Percentiles rank a stretch among this genome's conserved stretches.
These are phyloP conservation scores for Alternaria dauci DNA, from an alignment of 2,329 filamentous ascomycete genomes.

Conservation along the genomic window DNA sequence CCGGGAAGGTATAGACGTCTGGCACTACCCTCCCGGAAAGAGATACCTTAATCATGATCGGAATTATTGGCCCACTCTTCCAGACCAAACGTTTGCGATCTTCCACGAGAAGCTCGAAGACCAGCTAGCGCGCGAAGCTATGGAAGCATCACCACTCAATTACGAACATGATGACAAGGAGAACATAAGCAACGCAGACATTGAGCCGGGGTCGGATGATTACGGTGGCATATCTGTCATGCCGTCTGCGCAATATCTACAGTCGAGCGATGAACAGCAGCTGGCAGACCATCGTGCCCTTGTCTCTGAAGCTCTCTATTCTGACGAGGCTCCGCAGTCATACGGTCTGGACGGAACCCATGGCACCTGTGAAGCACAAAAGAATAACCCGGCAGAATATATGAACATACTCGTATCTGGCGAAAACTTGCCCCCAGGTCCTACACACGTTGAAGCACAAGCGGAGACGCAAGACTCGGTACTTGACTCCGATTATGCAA, in stretches of 20 bases:
- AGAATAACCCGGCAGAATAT: background rate
- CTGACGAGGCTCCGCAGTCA: slow-evolving; percentile 2
- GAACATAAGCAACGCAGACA: slow-evolving; percentile 17
- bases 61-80: slow-evolving; percentile 16
- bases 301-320: slow-evolving; percentile 19
- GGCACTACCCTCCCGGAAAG: slow-evolving; percentile 9
- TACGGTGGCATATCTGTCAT: slow-evolving; percentile 22
- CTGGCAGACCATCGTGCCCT: slow-evolving; percentile 3
- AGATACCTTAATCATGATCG: slow-evolving; percentile 13
- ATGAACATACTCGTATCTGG: slow-evolving; percentile 21
- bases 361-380: slow-evolving; percentile 1
- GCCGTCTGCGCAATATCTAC: slow-evolving; percentile 24
- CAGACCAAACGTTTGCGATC: slow-evolving; percentile 25
- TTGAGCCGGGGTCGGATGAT: slow-evolving; percentile 5
- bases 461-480: slow-evolving; percentile 1
- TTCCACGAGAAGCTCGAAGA: slow-evolving; percentile 30
- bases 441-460: background rate
- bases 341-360: slow-evolving; percentile 29
- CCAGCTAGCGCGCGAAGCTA: slow-evolving; percentile 27
- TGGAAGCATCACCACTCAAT: slow-evolving; percentile 25
- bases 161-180: slow-evolving; percentile 37
- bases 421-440: slow-evolving; percentile 8
- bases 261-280: slow-evolving; percentile 11
- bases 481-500: background rate
- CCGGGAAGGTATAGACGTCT: slow-evolving; percentile 11